These are phyloP conservation scores for Smallanthus sonchifolius DNA, from an alignment of 129 eudicot genomes.

Conservation along the genomic window DNA sequence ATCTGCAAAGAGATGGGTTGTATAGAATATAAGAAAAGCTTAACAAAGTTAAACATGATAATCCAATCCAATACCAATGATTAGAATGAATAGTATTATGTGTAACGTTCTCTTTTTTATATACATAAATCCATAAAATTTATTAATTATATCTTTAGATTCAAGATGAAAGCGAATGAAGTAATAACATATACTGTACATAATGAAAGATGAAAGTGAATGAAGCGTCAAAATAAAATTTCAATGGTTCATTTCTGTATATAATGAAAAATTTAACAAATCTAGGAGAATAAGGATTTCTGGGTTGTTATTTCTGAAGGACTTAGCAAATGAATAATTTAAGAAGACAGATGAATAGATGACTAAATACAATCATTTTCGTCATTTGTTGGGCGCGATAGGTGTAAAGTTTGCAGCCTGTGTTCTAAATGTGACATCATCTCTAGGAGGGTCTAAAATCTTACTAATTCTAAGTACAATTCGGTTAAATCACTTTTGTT, in stretches of 20 bases:
- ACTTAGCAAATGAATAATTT: too few relatives aligned
- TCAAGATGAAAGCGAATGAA: not conserved
- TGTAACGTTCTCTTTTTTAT: not conserved
- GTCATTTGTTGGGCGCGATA: too few relatives aligned
- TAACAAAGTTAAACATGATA: not conserved
- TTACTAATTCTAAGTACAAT: too few relatives aligned
- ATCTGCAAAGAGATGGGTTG: constrained; percentile 21
- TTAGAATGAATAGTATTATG: not conserved
- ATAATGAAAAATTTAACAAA: not conserved
- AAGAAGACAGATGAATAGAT: too few relatives aligned
- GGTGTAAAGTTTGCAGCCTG: too few relatives aligned
- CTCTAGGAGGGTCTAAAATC: too few relatives aligned
- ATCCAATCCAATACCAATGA: not conserved
- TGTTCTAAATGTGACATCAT: too few relatives aligned
- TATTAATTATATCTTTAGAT: too few relatives aligned
- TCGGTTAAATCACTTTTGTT: too few relatives aligned
- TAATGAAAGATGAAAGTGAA: not conserved
- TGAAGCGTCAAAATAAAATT: not conserved
- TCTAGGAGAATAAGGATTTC: not conserved
- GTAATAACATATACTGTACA: not conserved
- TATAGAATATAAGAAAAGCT: not conserved
- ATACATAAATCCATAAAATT: not conserved
- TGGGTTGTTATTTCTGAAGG: not conserved
- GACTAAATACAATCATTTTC: too few relatives aligned
- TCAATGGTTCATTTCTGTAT: not conserved